Evolutionary conservation across 1,284 basidiomycete genomes (phyloP).

Genomic region (Pisolithus thermaeus): DNA sequence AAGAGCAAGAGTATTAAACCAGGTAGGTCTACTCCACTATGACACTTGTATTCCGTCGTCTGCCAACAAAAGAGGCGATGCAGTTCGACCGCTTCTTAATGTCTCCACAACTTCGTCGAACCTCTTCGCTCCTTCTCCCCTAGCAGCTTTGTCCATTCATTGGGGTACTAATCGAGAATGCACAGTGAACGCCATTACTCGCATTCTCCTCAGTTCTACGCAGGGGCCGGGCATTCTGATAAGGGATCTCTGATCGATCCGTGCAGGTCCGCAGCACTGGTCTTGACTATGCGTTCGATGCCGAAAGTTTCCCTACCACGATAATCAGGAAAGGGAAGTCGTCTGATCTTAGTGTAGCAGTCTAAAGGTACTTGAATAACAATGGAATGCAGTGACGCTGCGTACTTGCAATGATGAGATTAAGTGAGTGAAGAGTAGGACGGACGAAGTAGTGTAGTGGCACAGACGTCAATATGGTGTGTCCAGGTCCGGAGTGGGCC

Average conservation of each 20-base stretch:
- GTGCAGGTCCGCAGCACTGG: neutral
- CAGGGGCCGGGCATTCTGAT: slow-evolving; percentile 84
- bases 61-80: too few relatives aligned
- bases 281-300: neutral
- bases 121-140: too few relatives aligned
- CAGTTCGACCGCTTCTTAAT: too few relatives aligned
- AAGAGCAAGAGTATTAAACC: slow-evolving; percentile 33
- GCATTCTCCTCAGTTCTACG: slow-evolving; percentile 78
- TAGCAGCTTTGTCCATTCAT: neutral
- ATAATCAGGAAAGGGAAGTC: too few relatives aligned
- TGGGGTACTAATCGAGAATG: slow-evolving; percentile 11
- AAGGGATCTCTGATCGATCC: slow-evolving; percentile 24
- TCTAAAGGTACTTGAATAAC: neutral
- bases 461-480: neutral
- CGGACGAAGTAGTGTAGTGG: neutral
- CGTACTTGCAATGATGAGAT: too few relatives aligned
- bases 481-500: neutral
- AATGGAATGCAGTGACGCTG: too few relatives aligned
- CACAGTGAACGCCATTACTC: slow-evolving; percentile 63
- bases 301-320: neutral
- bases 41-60: too few relatives aligned
- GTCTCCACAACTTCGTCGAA: too few relatives aligned
- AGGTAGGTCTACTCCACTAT: slow-evolving; percentile 24
- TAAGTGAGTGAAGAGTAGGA: neutral
- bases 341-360: neutral